phyloP scores from a whole-genome alignment of 805 yeast species.

The Vanderwaltozyma verrucispora region DNA sequence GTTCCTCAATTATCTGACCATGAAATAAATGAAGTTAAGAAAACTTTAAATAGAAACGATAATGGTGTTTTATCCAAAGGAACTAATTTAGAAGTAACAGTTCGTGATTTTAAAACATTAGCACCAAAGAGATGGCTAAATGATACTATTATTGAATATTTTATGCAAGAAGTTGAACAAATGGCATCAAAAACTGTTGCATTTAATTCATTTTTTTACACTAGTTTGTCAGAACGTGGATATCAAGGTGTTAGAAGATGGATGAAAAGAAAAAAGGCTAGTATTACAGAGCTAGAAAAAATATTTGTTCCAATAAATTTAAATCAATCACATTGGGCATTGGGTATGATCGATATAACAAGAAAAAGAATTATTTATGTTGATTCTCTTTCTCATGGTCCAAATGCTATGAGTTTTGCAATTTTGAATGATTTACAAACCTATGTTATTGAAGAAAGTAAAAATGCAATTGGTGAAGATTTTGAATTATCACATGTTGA shows the following conservation, averaged over 20 bases:
- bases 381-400: slow-evolving; percentile 55
- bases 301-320: slow-evolving; percentile 82
- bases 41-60: slow-evolving; percentile 22
- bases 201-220: slow-evolving; percentile 83
- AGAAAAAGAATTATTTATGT: slow-evolving; percentile 52
- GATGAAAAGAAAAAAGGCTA: slow-evolving; percentile 67
- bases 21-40: slow-evolving; percentile 18
- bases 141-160: slow-evolving; percentile 83
- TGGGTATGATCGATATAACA: slow-evolving; percentile 63
- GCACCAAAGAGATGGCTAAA: slow-evolving; percentile 74
- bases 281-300: slow-evolving; percentile 51
- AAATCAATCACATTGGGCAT: slow-evolving; percentile 82
- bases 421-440: slow-evolving; percentile 40
- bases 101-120: slow-evolving; percentile 62
- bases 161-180: slow-evolving; percentile 35
- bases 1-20: slow-evolving; percentile 19
- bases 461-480: slow-evolving; percentile 29
- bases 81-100: slow-evolving; percentile 47
- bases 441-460: slow-evolving; percentile 62
- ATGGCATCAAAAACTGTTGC: slow-evolving; percentile 40
- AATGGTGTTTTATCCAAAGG: slow-evolving; percentile 17
- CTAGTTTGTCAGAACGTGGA: slow-evolving; percentile 62
- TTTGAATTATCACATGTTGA: slow-evolving; percentile 25
- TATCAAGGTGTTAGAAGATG: slow-evolving; percentile 73
- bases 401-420: slow-evolving; percentile 25